These are phyloP conservation scores for Aspergillus wentii DNA, from an alignment of 495 filamentous ascomycete species.

Conservation along the genomic window DNA sequence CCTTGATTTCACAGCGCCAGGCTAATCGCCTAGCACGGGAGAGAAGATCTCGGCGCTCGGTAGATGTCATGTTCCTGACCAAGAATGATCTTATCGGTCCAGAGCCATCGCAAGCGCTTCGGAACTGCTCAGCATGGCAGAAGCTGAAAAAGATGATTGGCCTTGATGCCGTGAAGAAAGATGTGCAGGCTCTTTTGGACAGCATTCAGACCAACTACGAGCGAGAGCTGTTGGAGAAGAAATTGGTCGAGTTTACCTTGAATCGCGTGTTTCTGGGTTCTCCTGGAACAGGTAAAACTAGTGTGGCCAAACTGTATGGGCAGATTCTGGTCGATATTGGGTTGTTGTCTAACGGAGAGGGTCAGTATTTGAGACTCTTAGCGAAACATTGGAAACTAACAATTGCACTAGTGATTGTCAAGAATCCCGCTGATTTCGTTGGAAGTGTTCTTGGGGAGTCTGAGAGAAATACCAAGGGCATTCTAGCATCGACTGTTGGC, in stretches of 20 bases:
- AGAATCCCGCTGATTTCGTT: constrained; percentile 71
- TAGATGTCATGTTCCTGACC: constrained; percentile 48
- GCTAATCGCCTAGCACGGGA: constrained; percentile 47
- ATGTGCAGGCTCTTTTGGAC: constrained; percentile 51
- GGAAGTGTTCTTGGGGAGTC: constrained; percentile 59
- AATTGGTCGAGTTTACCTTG: constrained; percentile 45
- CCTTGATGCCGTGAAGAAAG: constrained; percentile 56
- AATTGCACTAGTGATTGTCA: constrained; percentile 52
- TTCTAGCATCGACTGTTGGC: constrained; percentile 58
- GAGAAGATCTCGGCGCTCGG: constrained; percentile 11
- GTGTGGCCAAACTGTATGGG: constrained; percentile 62
- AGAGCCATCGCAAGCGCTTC: constrained; percentile 51
- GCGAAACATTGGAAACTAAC: constrained; percentile 7
- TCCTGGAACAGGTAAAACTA: constrained; percentile 67
- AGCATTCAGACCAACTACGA: constrained; percentile 57
- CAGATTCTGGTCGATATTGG: constrained; percentile 50
- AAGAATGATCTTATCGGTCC: constrained; percentile 64
- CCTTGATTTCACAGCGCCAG: constrained; percentile 53
- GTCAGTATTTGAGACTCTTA: constrained; percentile 24
- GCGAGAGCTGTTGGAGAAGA: constrained; percentile 39
- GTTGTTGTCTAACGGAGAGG: constrained; percentile 48
- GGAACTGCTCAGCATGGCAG: constrained; percentile 49
- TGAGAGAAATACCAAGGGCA: constrained; percentile 66
- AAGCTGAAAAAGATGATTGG: constrained; percentile 58
- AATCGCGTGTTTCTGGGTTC: constrained; percentile 63